These are phyloP conservation scores for Metarhizium rileyi DNA, from an alignment of 2,329 filamentous ascomycete species.

Conservation along the genomic window DNA sequence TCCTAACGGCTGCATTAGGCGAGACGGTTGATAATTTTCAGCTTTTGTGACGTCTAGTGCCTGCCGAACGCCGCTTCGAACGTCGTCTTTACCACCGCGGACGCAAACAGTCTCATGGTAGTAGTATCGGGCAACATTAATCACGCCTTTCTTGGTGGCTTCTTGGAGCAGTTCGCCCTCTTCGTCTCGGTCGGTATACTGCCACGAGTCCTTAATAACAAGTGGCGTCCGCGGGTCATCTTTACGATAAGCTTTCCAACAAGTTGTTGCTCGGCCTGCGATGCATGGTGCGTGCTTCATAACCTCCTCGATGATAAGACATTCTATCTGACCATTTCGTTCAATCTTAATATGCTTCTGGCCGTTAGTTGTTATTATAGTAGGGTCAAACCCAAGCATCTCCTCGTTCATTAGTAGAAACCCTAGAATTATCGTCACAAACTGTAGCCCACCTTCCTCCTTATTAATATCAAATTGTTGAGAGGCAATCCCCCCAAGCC, in stretches of 20 bases:
- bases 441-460: slow-evolving; percentile 17
- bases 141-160: slow-evolving; percentile 24
- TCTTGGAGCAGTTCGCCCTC: slow-evolving; percentile 30
- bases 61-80: slow-evolving; percentile 22
- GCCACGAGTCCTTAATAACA: slow-evolving; percentile 37
- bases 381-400: slow-evolving; percentile 34
- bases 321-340: slow-evolving; percentile 25
- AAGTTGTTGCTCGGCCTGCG: slow-evolving; percentile 32
- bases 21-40: background rate
- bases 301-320: slow-evolving; percentile 29
- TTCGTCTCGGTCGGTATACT: slow-evolving; percentile 20
- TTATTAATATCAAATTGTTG: slow-evolving; percentile 33
- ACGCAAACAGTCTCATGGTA: slow-evolving; percentile 31
- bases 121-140: slow-evolving; percentile 33
- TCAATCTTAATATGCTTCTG: slow-evolving; percentile 30
- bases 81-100: slow-evolving; percentile 21
- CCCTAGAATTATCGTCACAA: slow-evolving; percentile 29
- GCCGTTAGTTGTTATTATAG: slow-evolving; percentile 19
- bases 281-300: slow-evolving; percentile 26
- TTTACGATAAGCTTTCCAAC: slow-evolving; percentile 32
- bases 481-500: slow-evolving; percentile 33
- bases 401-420: slow-evolving; percentile 14
- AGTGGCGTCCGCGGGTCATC: slow-evolving; percentile 20
- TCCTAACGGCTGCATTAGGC: too few relatives aligned
- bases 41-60: slow-evolving; percentile 22